A percentile compares a stretch with the other conserved stretches of the same genome.
phyloP scores from a whole-genome alignment of 2,329 filamentous ascomycete species.

The Stachybotrys elegans region DNA sequence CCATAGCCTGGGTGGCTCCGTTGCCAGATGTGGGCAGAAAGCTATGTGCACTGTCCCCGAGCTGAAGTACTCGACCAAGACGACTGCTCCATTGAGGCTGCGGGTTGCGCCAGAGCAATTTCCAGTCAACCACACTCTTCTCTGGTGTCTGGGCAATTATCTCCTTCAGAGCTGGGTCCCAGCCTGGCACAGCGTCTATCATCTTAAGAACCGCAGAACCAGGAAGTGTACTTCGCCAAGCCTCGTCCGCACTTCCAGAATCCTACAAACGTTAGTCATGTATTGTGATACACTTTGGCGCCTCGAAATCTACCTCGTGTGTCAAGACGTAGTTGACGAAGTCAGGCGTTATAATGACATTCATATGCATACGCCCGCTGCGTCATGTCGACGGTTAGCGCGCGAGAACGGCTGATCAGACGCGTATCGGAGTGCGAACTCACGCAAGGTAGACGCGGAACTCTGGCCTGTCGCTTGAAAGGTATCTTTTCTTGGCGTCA shows the following conservation, averaged over 20 bases:
- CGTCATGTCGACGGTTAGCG: background rate
- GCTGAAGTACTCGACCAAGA: constrained; percentile 11
- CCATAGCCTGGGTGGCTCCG: constrained; percentile 13
- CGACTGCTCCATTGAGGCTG: constrained; percentile 9
- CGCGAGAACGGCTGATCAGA: background rate
- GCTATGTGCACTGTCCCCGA: constrained; percentile 14
- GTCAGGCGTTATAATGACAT: background rate
- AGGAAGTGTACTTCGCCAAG: background rate
- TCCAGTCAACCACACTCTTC: constrained; percentile 9
- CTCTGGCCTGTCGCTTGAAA: background rate
- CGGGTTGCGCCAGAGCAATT: constrained; percentile 10
- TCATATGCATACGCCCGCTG: background rate
- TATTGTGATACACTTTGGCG: background rate
- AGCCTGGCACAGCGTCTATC: background rate
- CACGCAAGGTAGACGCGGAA: background rate
- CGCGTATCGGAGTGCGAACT: background rate
- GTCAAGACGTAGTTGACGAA: background rate
- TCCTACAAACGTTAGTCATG: background rate
- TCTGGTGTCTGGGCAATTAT: constrained; percentile 1
- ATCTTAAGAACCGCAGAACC: background rate
- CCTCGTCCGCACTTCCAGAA: background rate
- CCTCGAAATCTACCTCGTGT: background rate
- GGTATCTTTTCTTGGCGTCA: constrained; percentile 1
- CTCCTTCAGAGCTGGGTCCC: constrained; percentile 2
- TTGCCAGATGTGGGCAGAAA: constrained; percentile 13